Conservation (phyloP, 768 basidiomycete genomes). For the Mycena crocata region DNA sequence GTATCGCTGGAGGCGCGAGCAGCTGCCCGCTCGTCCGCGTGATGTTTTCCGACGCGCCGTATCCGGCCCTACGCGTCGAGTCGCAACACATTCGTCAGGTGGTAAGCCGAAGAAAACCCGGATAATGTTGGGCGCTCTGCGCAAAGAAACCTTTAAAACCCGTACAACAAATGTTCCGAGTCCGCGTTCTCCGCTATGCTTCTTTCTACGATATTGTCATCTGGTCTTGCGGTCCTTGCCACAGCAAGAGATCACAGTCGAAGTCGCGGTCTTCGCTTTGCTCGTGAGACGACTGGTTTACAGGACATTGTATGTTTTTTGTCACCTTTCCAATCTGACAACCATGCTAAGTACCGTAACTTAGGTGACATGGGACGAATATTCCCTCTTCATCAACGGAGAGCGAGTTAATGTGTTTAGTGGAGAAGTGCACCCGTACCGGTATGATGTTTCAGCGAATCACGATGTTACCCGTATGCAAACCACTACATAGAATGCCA, state of each 20-base stretch:
- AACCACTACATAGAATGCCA: slow-evolving; percentile 44
- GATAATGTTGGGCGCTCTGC: background rate
- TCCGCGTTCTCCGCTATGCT: slow-evolving; percentile 7
- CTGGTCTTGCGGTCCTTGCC: slow-evolving; percentile 5
- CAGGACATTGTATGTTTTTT: slow-evolving; percentile 46
- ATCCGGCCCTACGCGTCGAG: slow-evolving; percentile 1
- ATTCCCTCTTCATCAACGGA: slow-evolving; percentile 56
- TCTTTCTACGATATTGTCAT: slow-evolving; percentile 8
- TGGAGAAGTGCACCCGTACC: slow-evolving; percentile 58
- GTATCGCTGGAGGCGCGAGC: too few species aligned
- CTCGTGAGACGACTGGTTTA: slow-evolving; percentile 39
- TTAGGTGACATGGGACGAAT: slow-evolving; percentile 59
- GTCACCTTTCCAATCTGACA: background rate
- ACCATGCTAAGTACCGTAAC: too few species aligned
- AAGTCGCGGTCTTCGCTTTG: slow-evolving; percentile 10
- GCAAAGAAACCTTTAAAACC: slow-evolving; percentile 17
- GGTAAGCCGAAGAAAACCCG: slow-evolving; percentile 27
- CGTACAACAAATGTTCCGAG: background rate
- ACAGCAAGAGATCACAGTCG: background rate
- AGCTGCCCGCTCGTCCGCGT: slow-evolving; percentile 7
- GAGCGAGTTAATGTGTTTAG: slow-evolving; percentile 54
- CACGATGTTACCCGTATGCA: too few species aligned
- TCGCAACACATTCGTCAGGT: slow-evolving; percentile 18
- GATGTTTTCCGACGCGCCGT: slow-evolving; percentile 4
- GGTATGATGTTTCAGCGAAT: too few species aligned